Percentiles rank a stretch among this genome's conserved stretches.
Evolutionary conservation across 768 basidiomycete genomes (phyloP).

Genomic region (Gyrodon lividus): DNA sequence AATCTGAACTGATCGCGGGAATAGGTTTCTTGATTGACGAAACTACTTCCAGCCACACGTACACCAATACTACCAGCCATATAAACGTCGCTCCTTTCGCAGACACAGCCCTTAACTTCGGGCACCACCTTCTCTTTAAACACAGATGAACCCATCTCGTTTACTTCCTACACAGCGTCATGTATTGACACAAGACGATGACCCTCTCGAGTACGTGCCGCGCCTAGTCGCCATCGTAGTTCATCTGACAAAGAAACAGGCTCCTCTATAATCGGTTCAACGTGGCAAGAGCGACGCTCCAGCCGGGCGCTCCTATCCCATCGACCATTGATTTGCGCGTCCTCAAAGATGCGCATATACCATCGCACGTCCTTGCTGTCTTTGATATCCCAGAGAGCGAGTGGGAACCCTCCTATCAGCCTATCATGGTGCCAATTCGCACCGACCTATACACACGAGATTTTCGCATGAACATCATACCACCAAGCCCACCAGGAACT

Average conservation of each 20-base stretch:
- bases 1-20: constrained; percentile 16
- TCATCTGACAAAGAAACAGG: constrained; percentile 19
- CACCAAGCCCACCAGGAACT: constrained; percentile 33
- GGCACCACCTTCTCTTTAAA: constrained; percentile 17
- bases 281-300: constrained; percentile 26
- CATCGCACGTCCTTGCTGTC: constrained; percentile 59
- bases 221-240: not conserved
- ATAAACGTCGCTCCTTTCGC: constrained; percentile 8
- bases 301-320: constrained; percentile 34
- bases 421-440: constrained; percentile 54
- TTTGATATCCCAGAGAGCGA: constrained; percentile 31
- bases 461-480: constrained; percentile 37
- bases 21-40: constrained; percentile 19
- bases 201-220: constrained; percentile 30
- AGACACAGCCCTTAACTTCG: constrained; percentile 10
- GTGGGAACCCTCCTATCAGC: constrained; percentile 32
- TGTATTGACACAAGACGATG: constrained; percentile 13
- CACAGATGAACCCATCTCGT: constrained; percentile 20
- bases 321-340: constrained; percentile 49
- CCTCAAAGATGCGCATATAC: constrained; percentile 43
- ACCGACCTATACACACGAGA: constrained; percentile 42
- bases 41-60: constrained; percentile 13
- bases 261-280: constrained; percentile 34
- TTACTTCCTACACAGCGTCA: constrained; percentile 25
- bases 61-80: constrained; percentile 9